phyloP scores from a whole-genome alignment of 2,329 filamentous ascomycete genomes.

The Dissoconium aciculare region DNA sequence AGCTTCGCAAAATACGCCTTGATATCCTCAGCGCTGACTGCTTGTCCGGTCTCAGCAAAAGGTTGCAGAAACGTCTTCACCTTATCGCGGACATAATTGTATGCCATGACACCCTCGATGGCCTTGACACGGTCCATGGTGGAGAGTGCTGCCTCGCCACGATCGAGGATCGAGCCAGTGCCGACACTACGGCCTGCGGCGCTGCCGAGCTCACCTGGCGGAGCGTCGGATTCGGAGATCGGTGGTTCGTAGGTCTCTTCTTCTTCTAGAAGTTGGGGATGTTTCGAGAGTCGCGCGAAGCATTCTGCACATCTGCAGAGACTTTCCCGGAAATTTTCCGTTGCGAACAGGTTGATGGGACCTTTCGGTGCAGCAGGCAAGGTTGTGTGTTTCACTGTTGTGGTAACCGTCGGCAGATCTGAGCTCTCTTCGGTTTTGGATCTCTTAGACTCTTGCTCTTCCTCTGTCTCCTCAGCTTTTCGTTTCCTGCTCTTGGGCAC shows the following conservation, averaged over 20 bases:
- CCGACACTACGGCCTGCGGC: conserved; percentile 38
- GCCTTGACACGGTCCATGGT: conserved; percentile 85
- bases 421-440: conserved; percentile 1
- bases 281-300: conserved; percentile 53
- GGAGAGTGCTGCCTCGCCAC: conserved; percentile 79
- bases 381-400: conserved; percentile 19
- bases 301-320: conserved; percentile 75
- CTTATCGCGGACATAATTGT: conserved; percentile 89
- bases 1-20: conserved; percentile 93
- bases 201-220: conserved; percentile 37
- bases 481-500: conserved; percentile 7
- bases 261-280: conserved; percentile 78
- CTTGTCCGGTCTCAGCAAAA: conserved; percentile 78
- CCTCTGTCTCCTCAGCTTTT: conserved; percentile 14
- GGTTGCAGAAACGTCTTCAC: conserved; percentile 90
- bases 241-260: conserved; percentile 91
- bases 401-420: neutral
- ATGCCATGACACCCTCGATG: conserved; percentile 93
- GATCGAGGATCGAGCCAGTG: conserved; percentile 72
- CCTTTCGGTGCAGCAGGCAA: conserved; percentile 43
- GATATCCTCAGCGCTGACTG: conserved; percentile 87
- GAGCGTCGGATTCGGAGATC: conserved; percentile 46
- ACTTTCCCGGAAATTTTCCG: conserved; percentile 59
- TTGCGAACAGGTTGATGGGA: conserved; percentile 69
- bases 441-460: neutral